Conservation (phyloP, 2,329 filamentous ascomycete species). For the Aspergillus tanneri region DNA sequence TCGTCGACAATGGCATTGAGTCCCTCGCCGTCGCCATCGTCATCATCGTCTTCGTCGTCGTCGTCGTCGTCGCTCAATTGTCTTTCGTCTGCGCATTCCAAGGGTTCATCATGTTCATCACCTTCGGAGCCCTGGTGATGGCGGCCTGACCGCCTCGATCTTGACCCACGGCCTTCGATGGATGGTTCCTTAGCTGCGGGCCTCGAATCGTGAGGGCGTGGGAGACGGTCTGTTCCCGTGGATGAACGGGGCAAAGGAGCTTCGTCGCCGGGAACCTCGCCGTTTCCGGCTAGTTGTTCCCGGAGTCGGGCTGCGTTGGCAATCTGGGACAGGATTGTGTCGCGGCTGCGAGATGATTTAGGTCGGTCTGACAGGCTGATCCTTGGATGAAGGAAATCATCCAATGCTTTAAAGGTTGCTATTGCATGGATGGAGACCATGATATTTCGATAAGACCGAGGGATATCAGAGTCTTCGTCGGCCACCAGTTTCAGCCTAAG, state of each 20-base stretch:
- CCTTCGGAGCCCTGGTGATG: slow-evolving; percentile 56
- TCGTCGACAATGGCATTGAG: slow-evolving; percentile 89
- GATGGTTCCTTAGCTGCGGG: slow-evolving; percentile 43
- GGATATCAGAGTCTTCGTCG: slow-evolving; percentile 83
- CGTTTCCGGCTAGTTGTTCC: slow-evolving; percentile 42
- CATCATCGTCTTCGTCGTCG: slow-evolving; percentile 55
- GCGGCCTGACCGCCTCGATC: slow-evolving; percentile 62
- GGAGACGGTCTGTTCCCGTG: slow-evolving; percentile 18
- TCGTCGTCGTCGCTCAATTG: slow-evolving; percentile 70
- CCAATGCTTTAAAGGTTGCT: slow-evolving; percentile 92
- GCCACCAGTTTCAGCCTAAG: slow-evolving; percentile 84
- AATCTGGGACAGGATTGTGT: slow-evolving; percentile 67
- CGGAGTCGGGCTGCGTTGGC: slow-evolving; percentile 68
- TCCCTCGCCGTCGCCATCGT: slow-evolving; percentile 52
- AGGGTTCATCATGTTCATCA: slow-evolving; percentile 63
- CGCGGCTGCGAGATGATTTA: slow-evolving; percentile 58
- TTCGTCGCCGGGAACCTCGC: slow-evolving; percentile 31
- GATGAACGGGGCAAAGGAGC: slow-evolving; percentile 22
- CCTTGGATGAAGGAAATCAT: slow-evolving; percentile 89
- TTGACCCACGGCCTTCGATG: slow-evolving; percentile 39
- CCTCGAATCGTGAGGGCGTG: slow-evolving; percentile 15
- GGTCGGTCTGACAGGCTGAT: slow-evolving; percentile 79
- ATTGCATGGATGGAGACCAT: slow-evolving; percentile 99
- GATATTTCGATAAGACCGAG: slow-evolving; percentile 81
- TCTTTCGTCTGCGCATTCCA: slow-evolving; percentile 93